Percentiles rank a stretch among this genome's conserved stretches.
phyloP scores from a whole-genome alignment of 2,329 filamentous ascomycete species.

The Fusarium xylarioides region DNA sequence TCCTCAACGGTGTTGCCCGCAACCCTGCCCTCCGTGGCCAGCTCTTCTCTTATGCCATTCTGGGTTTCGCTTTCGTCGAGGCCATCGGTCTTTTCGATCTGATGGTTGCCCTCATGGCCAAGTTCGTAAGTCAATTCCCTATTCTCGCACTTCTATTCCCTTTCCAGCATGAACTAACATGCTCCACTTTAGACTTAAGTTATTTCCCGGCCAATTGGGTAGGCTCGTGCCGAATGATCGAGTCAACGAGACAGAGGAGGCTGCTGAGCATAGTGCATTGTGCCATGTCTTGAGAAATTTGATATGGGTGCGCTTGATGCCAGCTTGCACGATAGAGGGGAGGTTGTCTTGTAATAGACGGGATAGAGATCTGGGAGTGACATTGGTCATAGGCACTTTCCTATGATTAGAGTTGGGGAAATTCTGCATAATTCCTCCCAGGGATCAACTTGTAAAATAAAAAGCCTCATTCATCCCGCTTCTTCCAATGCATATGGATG shows the following conservation, averaged over 20 bases:
- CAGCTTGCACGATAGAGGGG: conserved; percentile 48
- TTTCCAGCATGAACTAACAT: conserved; percentile 12
- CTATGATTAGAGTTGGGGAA: conserved; percentile 49
- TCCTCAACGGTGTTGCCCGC: conserved; percentile 89
- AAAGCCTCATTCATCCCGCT: conserved; percentile 53
- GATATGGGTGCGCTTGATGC: conserved; percentile 39
- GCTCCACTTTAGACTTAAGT: conserved; percentile 49
- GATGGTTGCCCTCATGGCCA: conserved; percentile 94
- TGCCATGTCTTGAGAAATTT: conserved; percentile 42
- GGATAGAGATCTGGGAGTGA: conserved; percentile 52
- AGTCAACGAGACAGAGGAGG: conserved; percentile 46
- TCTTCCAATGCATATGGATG: conserved; percentile 46
- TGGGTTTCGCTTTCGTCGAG: conserved; percentile 95
- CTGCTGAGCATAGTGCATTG: conserved; percentile 41
- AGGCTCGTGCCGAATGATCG: conserved; percentile 50
- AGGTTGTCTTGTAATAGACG: conserved; percentile 53
- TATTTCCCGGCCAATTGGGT: conserved; percentile 46
- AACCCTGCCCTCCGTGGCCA: conserved; percentile 95
- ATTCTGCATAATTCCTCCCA: conserved; percentile 46
- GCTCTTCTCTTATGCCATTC: conserved; percentile 96
- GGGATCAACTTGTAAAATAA: conserved; percentile 55
- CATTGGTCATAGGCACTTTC: conserved; percentile 46
- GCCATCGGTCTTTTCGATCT: conserved; percentile 90
- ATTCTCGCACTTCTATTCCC: neutral
- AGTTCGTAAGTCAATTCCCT: conserved; percentile 71